phyloP scores from a whole-genome alignment of 139 green algal species.

The Tetradesmus obliquus region DNA sequence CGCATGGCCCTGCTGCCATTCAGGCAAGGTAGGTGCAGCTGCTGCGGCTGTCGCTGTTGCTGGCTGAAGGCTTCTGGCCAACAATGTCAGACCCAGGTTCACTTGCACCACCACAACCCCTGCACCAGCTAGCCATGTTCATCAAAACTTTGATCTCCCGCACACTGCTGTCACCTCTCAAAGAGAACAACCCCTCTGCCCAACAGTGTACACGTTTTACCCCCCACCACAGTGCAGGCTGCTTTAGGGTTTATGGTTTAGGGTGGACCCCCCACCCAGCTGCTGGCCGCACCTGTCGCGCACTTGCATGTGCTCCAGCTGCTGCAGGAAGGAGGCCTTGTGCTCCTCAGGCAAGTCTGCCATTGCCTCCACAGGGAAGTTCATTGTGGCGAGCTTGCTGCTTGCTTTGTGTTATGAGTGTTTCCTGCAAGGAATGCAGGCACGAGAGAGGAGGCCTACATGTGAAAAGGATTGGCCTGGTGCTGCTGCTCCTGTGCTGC shows the following conservation, averaged over 20 bases:
- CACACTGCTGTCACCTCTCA: neutral
- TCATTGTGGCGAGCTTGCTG: constrained; percentile 41
- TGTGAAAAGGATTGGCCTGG: neutral
- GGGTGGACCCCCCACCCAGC: too few species aligned
- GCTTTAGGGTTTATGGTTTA: too few species aligned
- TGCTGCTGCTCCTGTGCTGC: neutral
- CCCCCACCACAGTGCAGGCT: too few species aligned
- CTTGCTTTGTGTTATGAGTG: neutral
- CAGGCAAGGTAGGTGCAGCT: too few species aligned
- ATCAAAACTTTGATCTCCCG: neutral
- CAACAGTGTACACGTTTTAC: too few species aligned
- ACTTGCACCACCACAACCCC: neutral
- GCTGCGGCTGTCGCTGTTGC: neutral
- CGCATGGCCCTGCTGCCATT: too few species aligned
- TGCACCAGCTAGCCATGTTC: neutral
- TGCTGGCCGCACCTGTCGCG: constrained; percentile 80
- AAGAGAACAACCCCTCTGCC: too few species aligned
- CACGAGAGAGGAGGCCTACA: neutral
- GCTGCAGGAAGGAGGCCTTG: constrained; percentile 65
- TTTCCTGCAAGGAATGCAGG: neutral
- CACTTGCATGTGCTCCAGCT: constrained; percentile 91
- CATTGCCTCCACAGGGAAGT: constrained; percentile 56
- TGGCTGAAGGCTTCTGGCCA: neutral
- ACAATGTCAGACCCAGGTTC: neutral
- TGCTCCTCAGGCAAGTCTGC: constrained; percentile 70